Evolutionary conservation across 1,284 basidiomycete species (phyloP), one percentile per base, ranked within the genome.

Genomic region (Ganoderma boninense): DNA sequence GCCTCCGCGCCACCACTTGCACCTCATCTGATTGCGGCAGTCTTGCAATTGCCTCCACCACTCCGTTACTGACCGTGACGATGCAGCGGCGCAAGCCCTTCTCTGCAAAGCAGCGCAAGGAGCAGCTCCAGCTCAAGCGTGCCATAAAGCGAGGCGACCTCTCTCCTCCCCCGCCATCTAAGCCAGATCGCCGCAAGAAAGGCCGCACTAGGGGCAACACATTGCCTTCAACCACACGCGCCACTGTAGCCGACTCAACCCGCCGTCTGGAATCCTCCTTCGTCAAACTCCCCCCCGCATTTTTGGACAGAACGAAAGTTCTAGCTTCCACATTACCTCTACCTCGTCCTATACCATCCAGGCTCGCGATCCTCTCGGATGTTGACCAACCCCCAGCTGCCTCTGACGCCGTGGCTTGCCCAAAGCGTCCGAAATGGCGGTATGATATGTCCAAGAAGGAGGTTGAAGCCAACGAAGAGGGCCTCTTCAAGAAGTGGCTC

Each of bases 401-500:
- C 54, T 35, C 57, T 29, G 71, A 63, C 61, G 60, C 43, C 60
- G 75, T 83, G 79, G 84, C 84, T 54, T 93, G 90, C 75, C 94
- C 94, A 7, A 87, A 82, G 70, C 80, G 95, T 71, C 96, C 96
- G 3, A 95, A 93, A 79, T 97, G 95, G 92, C 85, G 87, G 23
- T 93, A 89, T 77, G 91, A 93, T 29, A 93, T 94, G 90, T 86
- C 89, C 57, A 97, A 96, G 83, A 89, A 88, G 56, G 93, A 96
- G 80, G 90, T 97, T n/a, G 95, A 97, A 78, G 85, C 83, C 68
- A 96, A 97, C 77, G 95, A 97, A 80, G 92, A 94, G 75, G 93
- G 89, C 0, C 66, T 90, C 57, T 96, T 95, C 81, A 87, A 83
- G 71, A 92, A 91, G 79, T 96, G 95, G 94, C 82, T 95, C 26